Evolutionary conservation across 805 yeast species (phyloP).

Genomic region (Myxozyma neotropica): DNA sequence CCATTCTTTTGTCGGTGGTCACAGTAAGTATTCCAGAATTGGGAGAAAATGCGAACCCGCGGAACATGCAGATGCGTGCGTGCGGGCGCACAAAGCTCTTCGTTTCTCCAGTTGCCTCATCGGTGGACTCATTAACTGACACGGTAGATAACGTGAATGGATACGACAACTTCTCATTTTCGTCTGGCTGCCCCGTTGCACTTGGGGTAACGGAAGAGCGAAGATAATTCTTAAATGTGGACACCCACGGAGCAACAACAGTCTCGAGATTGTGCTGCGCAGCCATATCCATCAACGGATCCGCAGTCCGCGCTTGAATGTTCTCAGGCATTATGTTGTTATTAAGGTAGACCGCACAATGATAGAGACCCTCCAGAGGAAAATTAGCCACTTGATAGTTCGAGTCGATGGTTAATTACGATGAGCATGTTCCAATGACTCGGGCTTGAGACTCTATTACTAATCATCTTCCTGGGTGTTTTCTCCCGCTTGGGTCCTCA

Average conservation of each 20-base stretch:
- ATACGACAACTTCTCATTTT: neutral
- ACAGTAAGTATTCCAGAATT: slow-evolving; percentile 28
- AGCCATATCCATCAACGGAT: slow-evolving; percentile 1
- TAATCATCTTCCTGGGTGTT: neutral
- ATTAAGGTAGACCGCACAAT: no score
- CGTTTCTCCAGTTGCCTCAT: neutral
- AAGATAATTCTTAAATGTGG: slow-evolving; percentile 12
- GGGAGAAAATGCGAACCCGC: slow-evolving; percentile 30
- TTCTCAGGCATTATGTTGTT: neutral
- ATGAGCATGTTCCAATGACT: no score
- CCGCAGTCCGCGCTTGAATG: neutral
- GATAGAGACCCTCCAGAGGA: no score
- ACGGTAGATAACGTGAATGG: slow-evolving; percentile 30
- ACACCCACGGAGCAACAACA: slow-evolving; percentile 28
- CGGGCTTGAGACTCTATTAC: no score
- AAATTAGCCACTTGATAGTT: no score
- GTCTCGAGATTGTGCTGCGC: slow-evolving; percentile 23
- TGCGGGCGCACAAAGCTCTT: slow-evolving; percentile 22
- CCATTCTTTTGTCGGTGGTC: slow-evolving; percentile 32
- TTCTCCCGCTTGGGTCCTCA: neutral
- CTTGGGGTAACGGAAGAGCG: neutral
- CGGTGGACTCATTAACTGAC: slow-evolving; percentile 9
- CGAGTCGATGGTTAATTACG: no score
- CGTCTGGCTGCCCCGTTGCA: neutral
- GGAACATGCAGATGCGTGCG: slow-evolving; percentile 31